Conservation (phyloP, 2,329 filamentous ascomycete genomes). For the Fusarium sp. region DNA sequence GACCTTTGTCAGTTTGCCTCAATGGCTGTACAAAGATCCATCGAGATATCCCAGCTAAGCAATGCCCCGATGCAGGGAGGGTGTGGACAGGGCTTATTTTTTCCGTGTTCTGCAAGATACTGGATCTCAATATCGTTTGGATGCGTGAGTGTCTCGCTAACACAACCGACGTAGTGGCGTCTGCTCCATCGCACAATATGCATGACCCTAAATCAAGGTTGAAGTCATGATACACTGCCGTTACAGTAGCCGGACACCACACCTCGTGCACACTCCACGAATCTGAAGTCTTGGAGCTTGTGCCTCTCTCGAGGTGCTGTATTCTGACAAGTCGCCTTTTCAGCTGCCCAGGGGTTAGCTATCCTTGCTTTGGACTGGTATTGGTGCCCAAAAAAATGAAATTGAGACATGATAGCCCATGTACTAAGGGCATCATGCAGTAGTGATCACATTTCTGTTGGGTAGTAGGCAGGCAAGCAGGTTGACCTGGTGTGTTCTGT, state of each 20-base stretch:
- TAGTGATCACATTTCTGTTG: conserved; percentile 9
- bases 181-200: conserved; percentile 3
- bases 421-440: conserved; percentile 27
- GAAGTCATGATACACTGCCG: conserved; percentile 10
- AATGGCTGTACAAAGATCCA: neutral
- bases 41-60: conserved; percentile 1
- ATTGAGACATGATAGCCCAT: conserved; percentile 13
- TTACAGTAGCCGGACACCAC: neutral
- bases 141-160: neutral
- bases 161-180: conserved; percentile 1
- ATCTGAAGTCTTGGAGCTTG: neutral
- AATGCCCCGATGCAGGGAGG: conserved; percentile 6
- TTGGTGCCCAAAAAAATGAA: conserved; percentile 29
- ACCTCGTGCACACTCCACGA: neutral
- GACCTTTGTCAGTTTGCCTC: neutral
- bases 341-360: conserved; percentile 25
- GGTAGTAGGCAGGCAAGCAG: neutral
- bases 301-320: neutral
- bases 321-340: conserved; percentile 19
- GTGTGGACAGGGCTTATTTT: neutral
- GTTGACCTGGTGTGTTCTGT: neutral
- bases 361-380: conserved; percentile 26
- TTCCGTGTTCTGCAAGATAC: neutral
- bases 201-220: neutral
- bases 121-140: neutral